Percentiles rank a stretch among this genome's conserved stretches.
Evolutionary conservation across 345 rosid genomes (phyloP).

Genomic region (Ceriops decandra): DNA sequence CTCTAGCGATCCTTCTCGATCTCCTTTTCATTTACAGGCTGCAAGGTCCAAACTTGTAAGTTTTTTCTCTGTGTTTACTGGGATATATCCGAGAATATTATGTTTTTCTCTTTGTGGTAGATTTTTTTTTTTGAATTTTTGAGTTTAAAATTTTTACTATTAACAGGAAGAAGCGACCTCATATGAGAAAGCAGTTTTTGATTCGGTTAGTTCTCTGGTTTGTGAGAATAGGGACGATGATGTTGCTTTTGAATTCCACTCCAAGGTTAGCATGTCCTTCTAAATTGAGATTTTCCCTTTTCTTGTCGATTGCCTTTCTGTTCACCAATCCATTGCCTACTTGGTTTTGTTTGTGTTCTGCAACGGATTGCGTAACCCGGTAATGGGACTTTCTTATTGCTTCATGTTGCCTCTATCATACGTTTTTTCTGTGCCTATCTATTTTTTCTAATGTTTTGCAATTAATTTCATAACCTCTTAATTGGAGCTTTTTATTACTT

Average conservation of each 20-base stretch:
- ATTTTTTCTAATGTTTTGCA: no score
- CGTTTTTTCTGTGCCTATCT: no score
- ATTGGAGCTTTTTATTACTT: no score
- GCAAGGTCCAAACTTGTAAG: constrained; percentile 60
- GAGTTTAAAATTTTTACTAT: not conserved
- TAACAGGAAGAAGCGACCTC: constrained; percentile 64
- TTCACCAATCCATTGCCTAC: no score
- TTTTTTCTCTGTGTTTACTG: constrained; percentile 5
- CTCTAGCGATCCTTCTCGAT: constrained; percentile 42
- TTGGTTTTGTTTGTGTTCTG: no score
- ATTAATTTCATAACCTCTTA: no score
- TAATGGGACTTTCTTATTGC: no score
- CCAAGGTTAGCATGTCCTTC: constrained; percentile 38
- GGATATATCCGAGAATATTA: no score
- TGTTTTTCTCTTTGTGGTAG: not conserved
- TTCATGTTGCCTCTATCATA: no score
- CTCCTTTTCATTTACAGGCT: constrained; percentile 39
- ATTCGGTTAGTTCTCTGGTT: constrained; percentile 49
- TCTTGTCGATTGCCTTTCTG: not conserved
- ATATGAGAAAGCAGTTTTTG: constrained; percentile 71
- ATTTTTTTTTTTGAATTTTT: no score
- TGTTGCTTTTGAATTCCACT: constrained; percentile 55
- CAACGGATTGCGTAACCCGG: no score
- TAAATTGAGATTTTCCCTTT: not conserved
- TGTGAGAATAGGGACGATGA: constrained; percentile 64